Conservation (phyloP, 257 asterid genomes). For the Solanum tarijense region DNA sequence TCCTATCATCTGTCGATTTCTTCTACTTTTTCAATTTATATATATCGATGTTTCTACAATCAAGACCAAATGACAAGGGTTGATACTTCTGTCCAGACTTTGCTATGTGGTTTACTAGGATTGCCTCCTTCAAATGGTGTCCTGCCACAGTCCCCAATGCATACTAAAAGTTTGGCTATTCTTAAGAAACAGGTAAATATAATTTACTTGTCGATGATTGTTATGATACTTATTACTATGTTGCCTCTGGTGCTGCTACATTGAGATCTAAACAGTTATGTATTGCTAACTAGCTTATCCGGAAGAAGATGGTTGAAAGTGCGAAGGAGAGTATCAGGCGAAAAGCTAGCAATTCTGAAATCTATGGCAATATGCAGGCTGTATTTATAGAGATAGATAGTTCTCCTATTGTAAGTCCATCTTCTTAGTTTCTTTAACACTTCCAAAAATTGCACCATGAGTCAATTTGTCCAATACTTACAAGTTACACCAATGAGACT, state of each 20-base stretch:
- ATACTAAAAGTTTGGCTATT: slow-evolving; percentile 43
- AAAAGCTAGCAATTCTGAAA: slow-evolving; percentile 36
- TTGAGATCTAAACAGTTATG: not conserved
- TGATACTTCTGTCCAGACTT: slow-evolving; percentile 15
- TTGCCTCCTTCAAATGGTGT: slow-evolving; percentile 69
- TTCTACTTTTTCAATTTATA: not conserved
- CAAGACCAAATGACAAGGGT: not conserved
- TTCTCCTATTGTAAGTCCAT: slow-evolving; percentile 28
- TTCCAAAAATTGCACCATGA: not conserved
- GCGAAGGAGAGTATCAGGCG: slow-evolving; percentile 41
- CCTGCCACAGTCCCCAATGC: slow-evolving; percentile 65
- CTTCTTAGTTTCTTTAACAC: not conserved
- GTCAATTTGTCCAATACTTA: not conserved
- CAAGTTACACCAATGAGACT: not conserved
- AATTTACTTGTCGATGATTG: not conserved
- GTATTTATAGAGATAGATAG: slow-evolving; percentile 41
- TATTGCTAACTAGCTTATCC: slow-evolving; percentile 18
- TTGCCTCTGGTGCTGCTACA: not conserved
- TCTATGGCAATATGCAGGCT: slow-evolving; percentile 50
- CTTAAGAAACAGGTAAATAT: slow-evolving; percentile 26
- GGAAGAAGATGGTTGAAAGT: slow-evolving; percentile 39
- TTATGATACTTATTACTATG: not conserved
- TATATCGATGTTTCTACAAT: not conserved
- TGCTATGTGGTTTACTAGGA: slow-evolving; percentile 50
- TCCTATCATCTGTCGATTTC: not conserved